Conservation (phyloP, 768 basidiomycete genomes). For the Leucocoprinus sp. region DNA sequence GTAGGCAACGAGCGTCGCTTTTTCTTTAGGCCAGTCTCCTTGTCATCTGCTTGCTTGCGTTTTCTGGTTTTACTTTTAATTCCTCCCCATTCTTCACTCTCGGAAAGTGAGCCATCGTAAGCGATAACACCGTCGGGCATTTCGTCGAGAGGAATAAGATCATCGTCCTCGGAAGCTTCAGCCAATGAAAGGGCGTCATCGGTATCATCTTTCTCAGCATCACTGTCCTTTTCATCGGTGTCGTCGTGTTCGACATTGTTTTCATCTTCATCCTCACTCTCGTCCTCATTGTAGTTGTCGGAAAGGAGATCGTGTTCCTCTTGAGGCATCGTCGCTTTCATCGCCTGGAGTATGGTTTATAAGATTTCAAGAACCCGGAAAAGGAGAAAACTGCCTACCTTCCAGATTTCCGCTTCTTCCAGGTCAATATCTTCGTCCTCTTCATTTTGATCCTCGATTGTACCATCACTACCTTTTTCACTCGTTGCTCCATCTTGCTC, state of each 20-base stretch:
- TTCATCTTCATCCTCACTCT: constrained; percentile 23
- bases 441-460: constrained; percentile 35
- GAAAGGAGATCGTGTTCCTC: constrained; percentile 40
- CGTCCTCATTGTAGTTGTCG: constrained; percentile 23
- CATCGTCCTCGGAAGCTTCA: constrained; percentile 67
- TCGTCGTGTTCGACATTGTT: constrained; percentile 21
- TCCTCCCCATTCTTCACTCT: constrained; percentile 46
- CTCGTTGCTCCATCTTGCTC: constrained; percentile 32
- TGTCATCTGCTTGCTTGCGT: constrained; percentile 18
- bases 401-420: constrained; percentile 68
- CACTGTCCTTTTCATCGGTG: constrained; percentile 22
- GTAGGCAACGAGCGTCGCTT: constrained; percentile 55
- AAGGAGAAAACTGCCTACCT: constrained; percentile 36
- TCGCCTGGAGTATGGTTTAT: constrained; percentile 44
- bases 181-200: constrained; percentile 44
- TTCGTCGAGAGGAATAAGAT: constrained; percentile 53
- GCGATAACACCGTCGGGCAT: constrained; percentile 50
- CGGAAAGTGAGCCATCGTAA: constrained; percentile 47
- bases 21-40: constrained; percentile 51
- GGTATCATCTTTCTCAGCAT: no score
- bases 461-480: constrained; percentile 29
- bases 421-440: constrained; percentile 23
- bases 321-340: constrained; percentile 80
- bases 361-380: constrained; percentile 1
- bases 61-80: constrained; percentile 33